Evolutionary conservation across 768 basidiomycete species (phyloP).

Genomic region (Coprinopsis marcescibilis): DNA sequence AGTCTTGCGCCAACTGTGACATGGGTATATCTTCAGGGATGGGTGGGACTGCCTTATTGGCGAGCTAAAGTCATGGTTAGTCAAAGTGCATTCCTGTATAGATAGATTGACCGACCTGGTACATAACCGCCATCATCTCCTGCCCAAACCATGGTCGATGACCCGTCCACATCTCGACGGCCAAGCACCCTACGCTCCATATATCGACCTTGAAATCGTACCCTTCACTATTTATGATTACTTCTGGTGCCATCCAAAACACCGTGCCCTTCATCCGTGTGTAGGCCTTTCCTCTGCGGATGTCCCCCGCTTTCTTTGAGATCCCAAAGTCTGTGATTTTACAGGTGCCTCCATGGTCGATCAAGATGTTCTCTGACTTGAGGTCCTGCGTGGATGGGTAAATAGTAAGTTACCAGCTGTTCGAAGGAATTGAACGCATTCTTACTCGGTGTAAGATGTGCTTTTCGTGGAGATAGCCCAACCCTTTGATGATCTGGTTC

Average conservation of each 20-base stretch:
- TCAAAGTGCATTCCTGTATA: not conserved
- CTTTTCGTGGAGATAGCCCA: slow-evolving; percentile 85
- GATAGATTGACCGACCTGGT: slow-evolving; percentile 53
- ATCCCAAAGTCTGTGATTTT: slow-evolving; percentile 99
- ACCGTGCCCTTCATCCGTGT: slow-evolving; percentile 97
- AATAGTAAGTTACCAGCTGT: not conserved
- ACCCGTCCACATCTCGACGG: slow-evolving; percentile 99
- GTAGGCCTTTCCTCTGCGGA: slow-evolving; percentile 71
- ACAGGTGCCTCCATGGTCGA: slow-evolving; percentile 86
- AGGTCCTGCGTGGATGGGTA: slow-evolving; percentile 57
- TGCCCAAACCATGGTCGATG: slow-evolving; percentile 90
- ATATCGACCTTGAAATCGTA: slow-evolving; percentile 98
- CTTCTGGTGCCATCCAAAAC: slow-evolving; percentile 99
- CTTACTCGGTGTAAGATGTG: slow-evolving; percentile 88
- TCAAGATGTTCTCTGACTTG: slow-evolving; percentile 97
- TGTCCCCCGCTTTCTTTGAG: slow-evolving; percentile 90
- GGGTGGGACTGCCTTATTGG: slow-evolving; percentile 86
- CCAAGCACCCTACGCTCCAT: slow-evolving; percentile 98
- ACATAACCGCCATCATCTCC: slow-evolving; percentile 88
- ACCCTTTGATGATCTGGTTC: slow-evolving; percentile 78
- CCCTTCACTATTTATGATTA: slow-evolving; percentile 81
- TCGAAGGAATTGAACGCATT: slow-evolving; percentile 2
- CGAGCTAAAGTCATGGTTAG: slow-evolving; percentile 22
- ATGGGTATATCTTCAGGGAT: slow-evolving; percentile 79
- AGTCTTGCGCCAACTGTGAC: slow-evolving; percentile 74